Evolutionary conservation across 306 rosid genomes (phyloP), one percentile per base, ranked within the genome.

Genomic region (Pachyrhizus erosus): DNA sequence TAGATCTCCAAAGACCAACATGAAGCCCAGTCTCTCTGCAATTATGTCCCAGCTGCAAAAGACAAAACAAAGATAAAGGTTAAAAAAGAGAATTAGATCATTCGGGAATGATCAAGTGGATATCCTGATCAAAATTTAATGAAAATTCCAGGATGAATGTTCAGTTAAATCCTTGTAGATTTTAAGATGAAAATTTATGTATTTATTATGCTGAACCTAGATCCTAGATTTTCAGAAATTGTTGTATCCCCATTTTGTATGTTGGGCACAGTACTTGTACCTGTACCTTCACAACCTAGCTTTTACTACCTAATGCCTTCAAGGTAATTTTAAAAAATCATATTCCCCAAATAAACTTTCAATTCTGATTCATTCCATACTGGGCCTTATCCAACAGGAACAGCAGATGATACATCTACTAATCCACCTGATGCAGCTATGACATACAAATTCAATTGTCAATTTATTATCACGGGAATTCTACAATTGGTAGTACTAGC

Each of bases 1-100:
- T 79, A 96, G 89, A 87, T 96, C 99, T 78, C 99, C 99, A 80
- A 96, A 93, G 79, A 92, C 97, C 85, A 96, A 88, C 99, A 96
- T 96, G 89, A 96, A 93, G 65, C 99, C 98, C 58, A 96, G 79
- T 81, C 98, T 92, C 90, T 96, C 97, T 9, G 98, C 99, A 82
- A 96, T 93, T 82, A 93, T 93, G 89, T 96, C 99, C 99, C 99
- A 96, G 77, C 99, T 96, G 73, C 62, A 84, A 49, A 80, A 78
- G 75, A 73, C 15, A 67, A 76, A 51, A 40, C 23, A 76, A 40
- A 49, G 23, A 64, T 34, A 71, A 71, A 61, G 73, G 54, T 66
- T 45, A 34, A 70, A 82, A 43, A 77, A 52, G 29, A 42, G 55
- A 81, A 33, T 23, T 43, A 78, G 43, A 29, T 42, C 70, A 70